These are phyloP conservation scores for Acanthamoeba castellanii DNA, from an alignment of 208 protist genomes.

Conservation along the genomic window DNA sequence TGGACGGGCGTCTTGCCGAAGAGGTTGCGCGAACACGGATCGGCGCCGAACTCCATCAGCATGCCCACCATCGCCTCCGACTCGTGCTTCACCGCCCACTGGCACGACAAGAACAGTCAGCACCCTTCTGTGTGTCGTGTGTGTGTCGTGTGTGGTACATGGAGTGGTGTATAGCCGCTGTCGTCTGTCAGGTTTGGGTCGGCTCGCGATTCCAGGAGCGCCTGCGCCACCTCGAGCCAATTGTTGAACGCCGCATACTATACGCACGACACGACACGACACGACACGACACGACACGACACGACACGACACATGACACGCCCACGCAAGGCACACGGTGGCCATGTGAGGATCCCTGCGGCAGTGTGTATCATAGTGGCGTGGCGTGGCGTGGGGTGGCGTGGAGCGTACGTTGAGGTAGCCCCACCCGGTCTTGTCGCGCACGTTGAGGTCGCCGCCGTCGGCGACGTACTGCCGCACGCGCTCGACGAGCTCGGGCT, in stretches of 20 bases:
- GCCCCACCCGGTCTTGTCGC: slow-evolving; percentile 49
- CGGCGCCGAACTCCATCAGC: slow-evolving; percentile 45
- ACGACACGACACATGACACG: neutral
- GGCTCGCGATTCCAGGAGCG: neutral
- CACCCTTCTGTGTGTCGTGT: neutral
- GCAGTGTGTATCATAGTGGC: neutral
- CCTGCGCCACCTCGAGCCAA: slow-evolving; percentile 38
- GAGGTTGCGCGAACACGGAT: slow-evolving; percentile 43
- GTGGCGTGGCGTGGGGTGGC: neutral
- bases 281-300: neutral
- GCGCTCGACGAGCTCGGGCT: neutral
- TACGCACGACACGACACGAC: neutral
- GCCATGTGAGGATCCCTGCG: no score
- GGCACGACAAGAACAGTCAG: neutral
- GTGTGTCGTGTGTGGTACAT: neutral
- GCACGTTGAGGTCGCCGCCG: slow-evolving; percentile 41
- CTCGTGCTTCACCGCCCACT: slow-evolving; percentile 61
- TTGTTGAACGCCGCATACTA: slow-evolving; percentile 58
- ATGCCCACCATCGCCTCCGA: slow-evolving; percentile 37
- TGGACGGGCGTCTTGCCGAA: slow-evolving; percentile 58
- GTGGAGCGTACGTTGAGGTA: slow-evolving; percentile 18
- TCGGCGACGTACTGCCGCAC: slow-evolving; percentile 17
- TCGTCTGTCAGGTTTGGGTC: slow-evolving; percentile 45
- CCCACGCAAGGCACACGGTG: no score
- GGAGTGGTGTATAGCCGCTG: slow-evolving; percentile 47